A percentile compares a stretch with the other conserved stretches of the same genome.
These are phyloP conservation scores for Ulvella scutata DNA, from an alignment of 139 green algal species.

Conservation along the genomic window DNA sequence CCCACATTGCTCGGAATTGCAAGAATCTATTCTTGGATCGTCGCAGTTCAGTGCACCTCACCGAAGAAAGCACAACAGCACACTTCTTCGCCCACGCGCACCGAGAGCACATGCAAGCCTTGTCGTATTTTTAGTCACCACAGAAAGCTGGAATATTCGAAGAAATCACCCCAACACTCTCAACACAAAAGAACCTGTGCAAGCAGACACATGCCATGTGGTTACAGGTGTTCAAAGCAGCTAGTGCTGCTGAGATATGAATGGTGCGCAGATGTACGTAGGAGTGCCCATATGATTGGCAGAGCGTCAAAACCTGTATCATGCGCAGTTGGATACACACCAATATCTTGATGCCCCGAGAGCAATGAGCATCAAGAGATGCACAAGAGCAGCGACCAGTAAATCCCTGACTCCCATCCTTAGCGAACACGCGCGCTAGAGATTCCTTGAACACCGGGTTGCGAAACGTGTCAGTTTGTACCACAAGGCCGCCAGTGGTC, in stretches of 20 bases:
- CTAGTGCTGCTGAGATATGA: background rate
- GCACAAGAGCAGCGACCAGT: constrained; percentile 49
- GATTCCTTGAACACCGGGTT: constrained; percentile 82
- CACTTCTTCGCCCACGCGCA: too few species aligned
- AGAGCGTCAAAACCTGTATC: constrained; percentile 54
- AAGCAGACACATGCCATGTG: too few species aligned
- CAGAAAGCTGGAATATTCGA: too few species aligned
- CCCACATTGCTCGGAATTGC: too few species aligned
- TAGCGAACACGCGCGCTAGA: constrained; percentile 55
- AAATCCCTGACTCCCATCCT: constrained; percentile 42
- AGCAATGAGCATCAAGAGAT: constrained; percentile 53
- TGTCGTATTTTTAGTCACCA: too few species aligned
- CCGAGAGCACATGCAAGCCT: too few species aligned
- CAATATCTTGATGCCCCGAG: constrained; percentile 30
- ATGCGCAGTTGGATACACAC: constrained; percentile 24
- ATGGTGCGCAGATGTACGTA: background rate
- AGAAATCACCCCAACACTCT: too few species aligned
- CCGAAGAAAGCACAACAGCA: too few species aligned
- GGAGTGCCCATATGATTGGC: background rate
- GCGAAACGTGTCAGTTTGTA: constrained; percentile 79
- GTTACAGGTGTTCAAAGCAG: background rate
- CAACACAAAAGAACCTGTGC: too few species aligned
- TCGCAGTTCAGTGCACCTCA: too few species aligned
- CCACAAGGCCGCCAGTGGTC: constrained; percentile 66
- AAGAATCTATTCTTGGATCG: too few species aligned